These are phyloP conservation scores for Apiotrichum porosum DNA, from an alignment of 1,284 basidiomycete genomes.

Conservation along the genomic window DNA sequence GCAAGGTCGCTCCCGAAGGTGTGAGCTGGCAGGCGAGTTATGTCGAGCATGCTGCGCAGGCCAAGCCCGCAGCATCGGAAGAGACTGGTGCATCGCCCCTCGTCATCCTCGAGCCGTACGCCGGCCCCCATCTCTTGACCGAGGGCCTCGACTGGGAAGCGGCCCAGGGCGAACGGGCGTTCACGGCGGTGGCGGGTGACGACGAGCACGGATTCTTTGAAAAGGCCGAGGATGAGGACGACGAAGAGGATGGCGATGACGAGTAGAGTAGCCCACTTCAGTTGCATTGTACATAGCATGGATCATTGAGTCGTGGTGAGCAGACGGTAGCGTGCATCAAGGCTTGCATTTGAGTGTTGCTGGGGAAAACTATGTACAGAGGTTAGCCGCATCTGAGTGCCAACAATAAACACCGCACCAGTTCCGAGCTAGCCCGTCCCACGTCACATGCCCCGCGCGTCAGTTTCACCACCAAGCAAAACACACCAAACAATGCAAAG, in stretches of 20 bases:
- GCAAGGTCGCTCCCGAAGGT: neutral
- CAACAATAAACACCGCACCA: too few species aligned
- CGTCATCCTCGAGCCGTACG: constrained; percentile 30
- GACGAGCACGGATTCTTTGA: constrained; percentile 50
- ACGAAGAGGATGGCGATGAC: constrained; percentile 54
- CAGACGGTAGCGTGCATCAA: too few species aligned
- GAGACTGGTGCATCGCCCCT: constrained; percentile 1
- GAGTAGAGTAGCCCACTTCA: too few species aligned
- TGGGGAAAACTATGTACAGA: too few species aligned
- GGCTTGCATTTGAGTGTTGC: too few species aligned
- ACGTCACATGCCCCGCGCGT: too few species aligned
- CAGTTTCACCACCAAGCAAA: too few species aligned
- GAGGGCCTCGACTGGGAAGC: constrained; percentile 45
- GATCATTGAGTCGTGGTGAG: too few species aligned
- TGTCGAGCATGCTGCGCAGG: neutral
- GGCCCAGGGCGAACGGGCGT: constrained; percentile 33
- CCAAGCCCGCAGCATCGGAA: neutral
- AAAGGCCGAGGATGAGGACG: constrained; percentile 50
- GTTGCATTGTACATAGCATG: too few species aligned
- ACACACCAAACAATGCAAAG: too few species aligned
- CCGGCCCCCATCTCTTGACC: constrained; percentile 26
- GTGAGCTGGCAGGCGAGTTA: neutral
- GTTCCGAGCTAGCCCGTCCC: too few species aligned
- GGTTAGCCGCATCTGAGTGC: too few species aligned
- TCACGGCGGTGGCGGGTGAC: constrained; percentile 26